Evolutionary conservation across 2,329 filamentous ascomycete genomes (phyloP).

Genomic region (Aspergillus fructus): DNA sequence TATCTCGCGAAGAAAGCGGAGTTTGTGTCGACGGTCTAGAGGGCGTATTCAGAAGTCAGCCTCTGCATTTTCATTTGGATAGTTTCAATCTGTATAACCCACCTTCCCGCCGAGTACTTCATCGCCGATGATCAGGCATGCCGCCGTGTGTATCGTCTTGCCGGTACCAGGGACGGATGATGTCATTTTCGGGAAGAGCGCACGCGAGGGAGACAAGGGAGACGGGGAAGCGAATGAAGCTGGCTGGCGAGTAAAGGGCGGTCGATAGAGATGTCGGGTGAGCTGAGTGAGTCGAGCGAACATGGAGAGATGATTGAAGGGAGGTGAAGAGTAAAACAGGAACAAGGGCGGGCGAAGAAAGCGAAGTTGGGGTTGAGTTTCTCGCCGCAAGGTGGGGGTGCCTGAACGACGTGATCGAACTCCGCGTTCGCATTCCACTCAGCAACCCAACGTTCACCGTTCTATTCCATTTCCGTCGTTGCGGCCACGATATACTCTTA

Average conservation of each 20-base stretch:
- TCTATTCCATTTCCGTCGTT: not conserved
- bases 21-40: slow-evolving; percentile 65
- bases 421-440: not conserved
- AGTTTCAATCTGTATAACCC: slow-evolving; percentile 22
- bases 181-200: slow-evolving; percentile 39
- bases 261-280: slow-evolving; percentile 67
- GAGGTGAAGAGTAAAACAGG: not conserved
- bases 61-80: not conserved
- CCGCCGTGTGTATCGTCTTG: slow-evolving; percentile 80
- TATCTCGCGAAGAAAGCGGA: slow-evolving; percentile 65
- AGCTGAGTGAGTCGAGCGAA: slow-evolving; percentile 73
- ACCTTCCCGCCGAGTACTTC: slow-evolving; percentile 95
- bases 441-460: not conserved
- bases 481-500: not conserved
- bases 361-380: slow-evolving; percentile 1
- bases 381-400: slow-evolving; percentile 4
- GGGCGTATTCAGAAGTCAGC: not conserved
- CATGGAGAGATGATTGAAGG: slow-evolving; percentile 54
- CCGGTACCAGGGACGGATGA: slow-evolving; percentile 39
- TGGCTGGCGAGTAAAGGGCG: slow-evolving; percentile 59
- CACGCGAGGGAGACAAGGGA: slow-evolving; percentile 17
- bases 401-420: not conserved
- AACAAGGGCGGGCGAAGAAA: slow-evolving; percentile 3
- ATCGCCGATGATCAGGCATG: slow-evolving; percentile 94
- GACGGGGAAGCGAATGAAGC: slow-evolving; percentile 40